phyloP scores from a whole-genome alignment of 2,329 filamentous ascomycete genomes.

The Coniochaeta hoffmannii region DNA sequence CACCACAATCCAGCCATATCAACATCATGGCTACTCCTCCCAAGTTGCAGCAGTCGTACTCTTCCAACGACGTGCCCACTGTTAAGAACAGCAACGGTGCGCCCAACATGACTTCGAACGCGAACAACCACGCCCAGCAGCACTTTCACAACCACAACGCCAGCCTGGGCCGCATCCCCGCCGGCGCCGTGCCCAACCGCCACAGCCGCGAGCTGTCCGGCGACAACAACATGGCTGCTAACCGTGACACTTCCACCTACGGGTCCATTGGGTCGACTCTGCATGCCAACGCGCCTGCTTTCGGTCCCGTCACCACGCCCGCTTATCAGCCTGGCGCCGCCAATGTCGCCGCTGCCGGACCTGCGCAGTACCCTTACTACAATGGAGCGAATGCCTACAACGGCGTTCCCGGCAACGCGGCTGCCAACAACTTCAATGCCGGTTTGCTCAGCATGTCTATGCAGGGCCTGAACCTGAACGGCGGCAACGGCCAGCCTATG shows the following conservation, averaged over 20 bases:
- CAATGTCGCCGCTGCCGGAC: slow-evolving; percentile 16
- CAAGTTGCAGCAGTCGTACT: slow-evolving; percentile 82
- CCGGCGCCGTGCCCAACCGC: slow-evolving; percentile 55
- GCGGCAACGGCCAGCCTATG: slow-evolving; percentile 26
- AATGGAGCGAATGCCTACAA: slow-evolving; percentile 21
- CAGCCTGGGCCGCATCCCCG: slow-evolving; percentile 72
- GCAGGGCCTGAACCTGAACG: slow-evolving; percentile 54
- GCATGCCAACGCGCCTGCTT: slow-evolving; percentile 73
- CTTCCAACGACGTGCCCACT: slow-evolving; percentile 81
- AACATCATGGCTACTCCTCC: slow-evolving; percentile 56
- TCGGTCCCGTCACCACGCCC: slow-evolving; percentile 51
- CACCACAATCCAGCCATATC: slow-evolving; percentile 40
- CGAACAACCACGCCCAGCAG: slow-evolving; percentile 54
- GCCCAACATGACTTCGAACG: slow-evolving; percentile 34
- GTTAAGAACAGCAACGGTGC: slow-evolving; percentile 60
- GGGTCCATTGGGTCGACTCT: slow-evolving; percentile 63
- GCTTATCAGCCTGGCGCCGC: slow-evolving; percentile 13
- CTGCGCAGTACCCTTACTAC: slow-evolving; percentile 16
- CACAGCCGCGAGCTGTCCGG: slow-evolving; percentile 66
- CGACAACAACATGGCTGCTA: slow-evolving; percentile 31
- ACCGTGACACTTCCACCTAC: slow-evolving; percentile 41
- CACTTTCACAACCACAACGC: slow-evolving; percentile 73
- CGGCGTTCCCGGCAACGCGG: slow-evolving; percentile 27
- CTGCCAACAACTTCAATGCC: slow-evolving; percentile 37
- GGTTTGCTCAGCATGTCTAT: slow-evolving; percentile 61